phyloP scores from a whole-genome alignment of 2,329 filamentous ascomycete genomes.

The Blastomyces parvus region DNA sequence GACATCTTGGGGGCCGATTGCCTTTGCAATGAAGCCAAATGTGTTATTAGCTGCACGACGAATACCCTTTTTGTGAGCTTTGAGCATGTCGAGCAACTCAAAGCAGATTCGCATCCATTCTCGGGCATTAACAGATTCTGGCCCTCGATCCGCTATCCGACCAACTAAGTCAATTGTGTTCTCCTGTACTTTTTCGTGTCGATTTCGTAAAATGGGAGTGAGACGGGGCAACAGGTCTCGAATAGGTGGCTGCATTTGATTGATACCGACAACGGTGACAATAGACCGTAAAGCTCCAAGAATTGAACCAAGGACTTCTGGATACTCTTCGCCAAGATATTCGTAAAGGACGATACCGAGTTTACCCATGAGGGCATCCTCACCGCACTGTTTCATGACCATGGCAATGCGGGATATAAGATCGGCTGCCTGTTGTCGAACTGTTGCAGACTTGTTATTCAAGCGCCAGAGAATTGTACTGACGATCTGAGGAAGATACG shows the following conservation, averaged over 20 bases:
- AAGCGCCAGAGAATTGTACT: conserved; percentile 91
- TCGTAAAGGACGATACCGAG: conserved; percentile 92
- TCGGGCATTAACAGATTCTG: conserved; percentile 89
- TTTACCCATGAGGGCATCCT: conserved; percentile 92
- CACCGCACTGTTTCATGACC: conserved; percentile 97
- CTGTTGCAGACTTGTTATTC: conserved; percentile 96
- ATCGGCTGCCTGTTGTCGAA: conserved; percentile 93
- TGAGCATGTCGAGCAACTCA: conserved; percentile 96
- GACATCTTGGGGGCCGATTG: conserved; percentile 95
- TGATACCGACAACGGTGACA: conserved; percentile 94
- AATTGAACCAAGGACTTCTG: conserved; percentile 93
- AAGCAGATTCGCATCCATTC: conserved; percentile 99
- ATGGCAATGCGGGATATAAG: conserved; percentile 94
- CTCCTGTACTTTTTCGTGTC: conserved; percentile 98
- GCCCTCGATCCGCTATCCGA: conserved; percentile 92
- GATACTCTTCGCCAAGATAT: conserved; percentile 96
- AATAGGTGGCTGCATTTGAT: conserved; percentile 96
- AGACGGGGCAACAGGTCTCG: conserved; percentile 89
- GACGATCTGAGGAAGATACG: conserved; percentile 93
- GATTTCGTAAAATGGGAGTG: conserved; percentile 95
- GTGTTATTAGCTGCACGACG: conserved; percentile 98
- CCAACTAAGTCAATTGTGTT: conserved; percentile 98
- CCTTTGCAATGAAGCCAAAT: conserved; percentile 98
- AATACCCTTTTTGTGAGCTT: conserved; percentile 99
- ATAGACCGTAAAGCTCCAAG: conserved; percentile 90